Evolutionary conservation across 176 grass and related monocot genomes (phyloP), one percentile per base, ranked within the genome.

Genomic region (Zea luxurians): DNA sequence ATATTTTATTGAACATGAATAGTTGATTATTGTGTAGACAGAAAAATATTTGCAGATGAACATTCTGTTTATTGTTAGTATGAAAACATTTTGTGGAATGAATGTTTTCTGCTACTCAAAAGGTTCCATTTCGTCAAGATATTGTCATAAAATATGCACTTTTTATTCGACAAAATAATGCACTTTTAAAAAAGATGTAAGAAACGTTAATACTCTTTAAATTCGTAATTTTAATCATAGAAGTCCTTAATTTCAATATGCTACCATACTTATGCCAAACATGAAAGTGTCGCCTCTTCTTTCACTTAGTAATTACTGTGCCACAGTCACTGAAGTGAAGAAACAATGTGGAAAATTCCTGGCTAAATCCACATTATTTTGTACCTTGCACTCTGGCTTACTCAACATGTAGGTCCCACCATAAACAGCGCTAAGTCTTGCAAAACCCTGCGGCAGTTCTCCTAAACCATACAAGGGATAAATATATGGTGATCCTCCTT

Each of bases 311-410:
- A 5, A 66, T 41, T 49, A 46, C 18, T 4, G 38, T 64, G 34
- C 41, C 7, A 13, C 10, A 37, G 69, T 64, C 16, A 63, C 17
- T 2, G 18, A 27, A 59, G 55, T 59, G 7, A 9, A 59, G 7
- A 20, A 21, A 52, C 4, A 41, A 2, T 43, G 0, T 3, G 2
- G 27, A 5, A 83, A 70, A 52, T 68, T 53, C 15, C 35, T 73
- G 10, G 15, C n/a, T 77, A 11, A 43, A 2, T 18, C 20, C 20
- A 12, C 4, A 4, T 35, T 12, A 66, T 42, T 42, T 15, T 27
- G n/a, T 92, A 97, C 95, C 91, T 94, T 97, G 89, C 95, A 97
- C 54, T 94, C 91, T 64, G 95, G 91, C 78, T 97, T 97, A 77
- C 75, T 94, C 50, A 97, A 70, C 95, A 97, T 94, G 61, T 97